Evolutionary conservation across 805 yeast genomes (phyloP), one percentile per base, ranked within the genome.

Genomic region (Wickerhamiella qilinensis): DNA sequence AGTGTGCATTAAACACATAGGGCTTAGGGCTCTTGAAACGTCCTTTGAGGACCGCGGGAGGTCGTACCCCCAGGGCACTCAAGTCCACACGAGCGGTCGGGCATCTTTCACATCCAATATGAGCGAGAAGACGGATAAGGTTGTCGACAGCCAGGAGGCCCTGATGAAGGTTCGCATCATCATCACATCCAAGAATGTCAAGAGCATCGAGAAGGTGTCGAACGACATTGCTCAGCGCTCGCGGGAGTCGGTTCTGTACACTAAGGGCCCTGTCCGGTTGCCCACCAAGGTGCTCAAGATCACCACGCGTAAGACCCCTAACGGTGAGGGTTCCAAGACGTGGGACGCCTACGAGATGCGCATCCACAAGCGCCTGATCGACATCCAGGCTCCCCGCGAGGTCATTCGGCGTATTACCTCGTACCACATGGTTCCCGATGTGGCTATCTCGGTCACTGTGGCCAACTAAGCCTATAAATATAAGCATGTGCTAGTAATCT

Each of bases 281-380:
- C 99, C 99, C 75, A 91, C 98, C 71, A 91, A 86, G 81, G 91
- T 81, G 58, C 81, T 91, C 64, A 84, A 81, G 71, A 75, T 91
- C 73, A 75, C 93, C 72, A 91, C 99, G 82, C 85, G 99, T 83
- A 91, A 91, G 86, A 81, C 98, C 64, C 99, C 99, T 63, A 93
- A 93, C 70, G 99, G 99, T 91, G 96, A 91, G 76, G 99, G 99
- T 91, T 91, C 98, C 59, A 91, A 91, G 88, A 91, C 99, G 61
- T 91, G 96, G 96, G 99, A 91, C 67, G 73, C 93, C 60, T 91
- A 77, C 70, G 98, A 91, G 77, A 81, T 91, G 94, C 88, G 96
- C 81, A 85, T 91, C 77, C 98, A 91, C 94, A 91, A 91, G 93
- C 86, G 99, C 73, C 80, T 84, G 69, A 84, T 91, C 63, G 95